Conservation (phyloP, 805 yeast species). For the Grigorovia jiainica region DNA sequence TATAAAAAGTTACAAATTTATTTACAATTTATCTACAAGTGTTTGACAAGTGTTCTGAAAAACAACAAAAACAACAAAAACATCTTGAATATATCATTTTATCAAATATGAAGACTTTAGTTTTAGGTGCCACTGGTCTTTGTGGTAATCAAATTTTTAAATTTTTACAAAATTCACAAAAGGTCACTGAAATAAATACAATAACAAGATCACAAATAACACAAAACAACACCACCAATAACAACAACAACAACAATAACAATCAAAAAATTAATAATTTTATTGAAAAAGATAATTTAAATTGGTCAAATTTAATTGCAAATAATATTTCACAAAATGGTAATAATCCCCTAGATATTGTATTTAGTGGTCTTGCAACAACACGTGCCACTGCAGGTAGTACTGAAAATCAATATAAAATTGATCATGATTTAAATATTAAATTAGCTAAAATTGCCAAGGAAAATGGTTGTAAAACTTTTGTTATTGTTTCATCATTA, state of each 20-base stretch:
- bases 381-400: constrained; percentile 61
- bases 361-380: constrained; percentile 68
- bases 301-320: constrained; percentile 40
- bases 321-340: too few species aligned
- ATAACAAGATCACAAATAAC: constrained; percentile 42
- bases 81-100: too few species aligned
- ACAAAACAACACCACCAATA: too few species aligned
- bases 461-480: constrained; percentile 55
- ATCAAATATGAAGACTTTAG: constrained; percentile 26
- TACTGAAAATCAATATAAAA: constrained; percentile 53
- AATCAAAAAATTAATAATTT: constrained; percentile 30
- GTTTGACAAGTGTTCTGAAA: too few species aligned
- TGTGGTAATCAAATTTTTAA: constrained; percentile 54
- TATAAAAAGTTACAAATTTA: too few species aligned
- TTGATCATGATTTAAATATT: constrained; percentile 67
- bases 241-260: not conserved
- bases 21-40: too few species aligned
- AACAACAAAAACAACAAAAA: too few species aligned
- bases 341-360: too few species aligned
- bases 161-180: constrained; percentile 31
- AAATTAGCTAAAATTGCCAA: constrained; percentile 67
- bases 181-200: constrained; percentile 36
- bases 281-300: constrained; percentile 36
- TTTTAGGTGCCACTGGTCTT: constrained; percentile 72
- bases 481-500: constrained; percentile 53